Evolutionary conservation across 169 alveolate species (phyloP), one percentile per base, ranked within the genome.

Genomic region (Plasmodium chabaudi): DNA sequence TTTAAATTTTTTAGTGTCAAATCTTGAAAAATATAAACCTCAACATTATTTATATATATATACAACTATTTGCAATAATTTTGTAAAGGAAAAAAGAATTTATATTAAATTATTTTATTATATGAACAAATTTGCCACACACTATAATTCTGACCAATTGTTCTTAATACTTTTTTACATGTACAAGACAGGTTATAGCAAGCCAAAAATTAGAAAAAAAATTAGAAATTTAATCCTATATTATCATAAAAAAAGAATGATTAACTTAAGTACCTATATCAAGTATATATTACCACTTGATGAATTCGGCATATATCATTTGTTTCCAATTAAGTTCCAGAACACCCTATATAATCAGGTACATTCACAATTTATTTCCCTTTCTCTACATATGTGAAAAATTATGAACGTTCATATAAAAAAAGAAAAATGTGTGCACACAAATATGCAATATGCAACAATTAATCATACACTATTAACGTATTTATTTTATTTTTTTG

Each of bases 151-250:
- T 39, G 90, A 82, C 34, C 79, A 82, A 27, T 60, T 82, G 21
- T 65, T 82, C 44, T 17, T 68, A 34, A 82, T 82, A 55, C 90
- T 82, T 10, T 82, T 67, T 65, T 82, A 82, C 71, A 82, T 82
- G 90, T 82, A 82, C 71, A 82, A 70, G 65, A 82, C 90, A 65
- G 90, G 90, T 17, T 82, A 67, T 67, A 82, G 90, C 61, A 82
- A 82, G 61, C 90, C 90, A 67, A 82, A 82, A 70, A 82, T 82
- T 34, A 51, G 90, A 17, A 82, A 82, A 55, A 82, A 82, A 67
- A 67, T 82, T 51, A 55, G 90, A 56, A 82, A 82, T 68, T 68
- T 82, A 55, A 82, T 82, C 25, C 56, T 82, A 49, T 61, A 47
- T 82, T 67, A 68, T 13, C 72, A 82, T 53, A 82, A 82, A 53